Percentiles rank a stretch among this genome's conserved stretches.
Conservation (phyloP, 345 rosid genomes). For the Dimocarpus longan region DNA sequence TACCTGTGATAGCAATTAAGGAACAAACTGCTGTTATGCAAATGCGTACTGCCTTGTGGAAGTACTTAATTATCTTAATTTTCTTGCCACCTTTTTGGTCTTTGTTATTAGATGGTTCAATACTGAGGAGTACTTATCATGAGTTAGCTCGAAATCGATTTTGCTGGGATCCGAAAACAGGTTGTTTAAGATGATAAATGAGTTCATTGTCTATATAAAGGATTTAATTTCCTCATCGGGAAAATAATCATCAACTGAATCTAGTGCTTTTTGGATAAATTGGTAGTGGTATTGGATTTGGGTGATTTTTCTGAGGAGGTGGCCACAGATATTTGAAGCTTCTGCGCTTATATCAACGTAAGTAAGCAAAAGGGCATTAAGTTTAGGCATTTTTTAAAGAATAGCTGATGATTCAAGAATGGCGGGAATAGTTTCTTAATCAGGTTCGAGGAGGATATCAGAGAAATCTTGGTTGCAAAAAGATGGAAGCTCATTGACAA, state of each 20-base stretch:
- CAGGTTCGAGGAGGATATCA: constrained; percentile 43
- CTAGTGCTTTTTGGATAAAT: constrained; percentile 28
- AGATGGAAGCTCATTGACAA: constrained; percentile 25
- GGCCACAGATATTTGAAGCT: constrained; percentile 44
- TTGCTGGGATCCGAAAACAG: constrained; percentile 34
- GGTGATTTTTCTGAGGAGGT: constrained; percentile 32
- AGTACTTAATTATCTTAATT: constrained; percentile 25
- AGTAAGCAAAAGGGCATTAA: constrained; percentile 32
- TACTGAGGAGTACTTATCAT: constrained; percentile 27
- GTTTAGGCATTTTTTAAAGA: constrained; percentile 34
- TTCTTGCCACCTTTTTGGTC: constrained; percentile 35
- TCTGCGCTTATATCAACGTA: constrained; percentile 45
- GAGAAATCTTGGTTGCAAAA: constrained; percentile 22
- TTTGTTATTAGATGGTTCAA: constrained; percentile 31
- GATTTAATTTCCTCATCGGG: constrained; percentile 12
- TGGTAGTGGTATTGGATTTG: constrained; percentile 26
- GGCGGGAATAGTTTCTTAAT: constrained; percentile 35
- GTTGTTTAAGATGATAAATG: constrained; percentile 25
- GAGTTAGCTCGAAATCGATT: constrained; percentile 35
- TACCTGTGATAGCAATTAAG: constrained; percentile 28
- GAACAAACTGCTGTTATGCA: constrained; percentile 40
- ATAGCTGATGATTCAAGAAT: constrained; percentile 34
- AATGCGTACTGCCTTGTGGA: constrained; percentile 35
- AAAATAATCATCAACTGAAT: constrained; percentile 16
- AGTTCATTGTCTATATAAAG: constrained; percentile 22